Evolutionary conservation across 352 stramenopile genomes (phyloP).

Genomic region (Pythium grandisporangium): DNA sequence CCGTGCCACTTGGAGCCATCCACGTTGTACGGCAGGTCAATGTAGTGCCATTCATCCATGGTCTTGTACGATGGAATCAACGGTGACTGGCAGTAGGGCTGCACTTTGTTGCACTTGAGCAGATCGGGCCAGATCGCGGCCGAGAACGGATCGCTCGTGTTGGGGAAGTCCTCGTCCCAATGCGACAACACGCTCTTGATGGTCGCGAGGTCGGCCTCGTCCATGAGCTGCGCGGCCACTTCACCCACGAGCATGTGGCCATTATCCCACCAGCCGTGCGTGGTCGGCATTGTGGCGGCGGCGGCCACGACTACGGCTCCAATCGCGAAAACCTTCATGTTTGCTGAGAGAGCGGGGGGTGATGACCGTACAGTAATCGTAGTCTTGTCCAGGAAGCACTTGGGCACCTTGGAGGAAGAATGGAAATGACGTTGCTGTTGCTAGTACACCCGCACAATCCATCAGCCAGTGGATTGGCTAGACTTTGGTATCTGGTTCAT

Average conservation of each 20-base stretch:
- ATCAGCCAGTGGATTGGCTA: no score
- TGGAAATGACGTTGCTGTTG: no score
- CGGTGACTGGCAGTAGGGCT: conserved; percentile 22
- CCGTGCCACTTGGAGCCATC: conserved; percentile 23
- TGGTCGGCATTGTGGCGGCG: conserved; percentile 3
- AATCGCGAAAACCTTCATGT: background rate
- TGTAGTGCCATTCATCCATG: conserved; percentile 55
- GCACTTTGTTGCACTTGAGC: conserved; percentile 41
- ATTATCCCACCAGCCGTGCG: conserved; percentile 48
- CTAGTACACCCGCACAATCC: no score
- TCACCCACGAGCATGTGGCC: conserved; percentile 54
- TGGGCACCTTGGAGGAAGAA: no score
- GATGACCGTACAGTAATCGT: no score
- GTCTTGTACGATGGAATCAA: conserved; percentile 22
- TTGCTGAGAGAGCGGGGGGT: background rate
- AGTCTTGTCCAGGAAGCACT: no score
- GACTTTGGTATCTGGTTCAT: no score
- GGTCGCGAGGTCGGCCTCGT: conserved; percentile 23
- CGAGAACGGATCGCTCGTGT: conserved; percentile 36
- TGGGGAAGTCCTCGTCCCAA: conserved; percentile 49
- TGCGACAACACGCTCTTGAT: conserved; percentile 33
- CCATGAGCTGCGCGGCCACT: conserved; percentile 41
- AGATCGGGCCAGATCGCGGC: conserved; percentile 46
- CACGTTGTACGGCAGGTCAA: conserved; percentile 43
- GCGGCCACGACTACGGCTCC: background rate